Conservation (phyloP, 768 basidiomycete genomes). For the Agrocybe chaxingu region DNA sequence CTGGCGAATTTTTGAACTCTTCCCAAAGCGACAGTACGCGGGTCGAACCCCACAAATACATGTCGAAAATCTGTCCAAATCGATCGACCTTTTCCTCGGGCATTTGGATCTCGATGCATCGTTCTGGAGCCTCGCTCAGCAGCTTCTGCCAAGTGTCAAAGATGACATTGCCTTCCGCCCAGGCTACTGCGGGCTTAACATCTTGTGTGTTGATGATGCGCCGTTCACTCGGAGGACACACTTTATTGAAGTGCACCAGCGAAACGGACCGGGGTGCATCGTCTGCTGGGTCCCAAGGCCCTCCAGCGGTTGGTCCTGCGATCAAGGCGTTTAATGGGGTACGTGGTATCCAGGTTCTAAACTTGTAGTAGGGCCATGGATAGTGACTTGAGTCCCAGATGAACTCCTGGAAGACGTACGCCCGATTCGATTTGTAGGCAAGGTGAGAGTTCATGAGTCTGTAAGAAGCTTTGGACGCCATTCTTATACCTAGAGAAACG, state of each 20-base stretch:
- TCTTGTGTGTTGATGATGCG: conserved; percentile 35
- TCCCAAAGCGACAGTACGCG: conserved; percentile 42
- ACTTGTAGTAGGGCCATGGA: conserved; percentile 31
- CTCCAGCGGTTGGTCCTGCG: conserved; percentile 44
- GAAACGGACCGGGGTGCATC: conserved; percentile 46
- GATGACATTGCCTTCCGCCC: conserved; percentile 29
- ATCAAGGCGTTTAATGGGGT: conserved; percentile 45
- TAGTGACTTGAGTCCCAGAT: conserved; percentile 43
- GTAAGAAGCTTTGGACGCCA: too few relatives aligned
- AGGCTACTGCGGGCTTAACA: conserved; percentile 33
- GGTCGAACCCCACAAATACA: conserved; percentile 35
- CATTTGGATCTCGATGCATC: conserved; percentile 41
- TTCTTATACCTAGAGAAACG: background rate
- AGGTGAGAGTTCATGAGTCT: conserved; percentile 52
- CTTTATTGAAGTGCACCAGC: conserved; percentile 38
- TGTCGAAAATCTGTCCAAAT: conserved; percentile 41
- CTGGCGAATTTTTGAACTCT: conserved; percentile 36
- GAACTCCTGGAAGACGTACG: conserved; percentile 51
- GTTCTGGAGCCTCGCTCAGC: conserved; percentile 36
- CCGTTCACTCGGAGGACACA: conserved; percentile 41
- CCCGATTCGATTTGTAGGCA: conserved; percentile 46
- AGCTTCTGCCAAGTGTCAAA: conserved; percentile 38
- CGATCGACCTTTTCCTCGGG: conserved; percentile 29
- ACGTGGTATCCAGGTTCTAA: conserved; percentile 22
- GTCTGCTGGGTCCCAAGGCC: conserved; percentile 38